Base-by-base conservation (phyloP, 139 green algal genomes). In the Asterochloris erici region DNA sequence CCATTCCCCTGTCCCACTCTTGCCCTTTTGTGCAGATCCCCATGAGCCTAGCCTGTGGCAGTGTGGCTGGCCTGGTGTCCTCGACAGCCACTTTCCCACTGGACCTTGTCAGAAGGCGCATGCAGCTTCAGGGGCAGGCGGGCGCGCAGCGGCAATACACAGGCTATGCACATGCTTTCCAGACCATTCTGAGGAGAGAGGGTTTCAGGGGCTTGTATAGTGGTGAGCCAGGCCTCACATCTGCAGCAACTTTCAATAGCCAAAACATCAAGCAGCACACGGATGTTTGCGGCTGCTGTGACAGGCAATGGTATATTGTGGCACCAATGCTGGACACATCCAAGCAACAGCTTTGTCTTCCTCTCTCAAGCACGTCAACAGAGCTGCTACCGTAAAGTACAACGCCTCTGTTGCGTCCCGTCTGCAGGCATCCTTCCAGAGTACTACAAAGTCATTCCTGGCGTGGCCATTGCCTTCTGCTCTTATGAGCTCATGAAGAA, bases 401-500 rank as follows among this genome's bases (percentile, higher is more conserved):
- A 6, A 54, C 38, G 6, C 38, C 38, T 10, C 38, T 54, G 38
- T 54, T 54, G 38, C 38, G 38, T 6, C 38, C 38, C 38, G 38
- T 54, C 38, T 79, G 64, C 86, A 0, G 95, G 95, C 79, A 96
- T 98, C 69, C 61, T 96, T 0, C 90, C 95, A 0, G 95, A 98
- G 84, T 98, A 98, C 82, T 91, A 86, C 85, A 98, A 98, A 85
- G 95, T 87, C 28, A 76, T 97, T 23, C 95, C 95, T 0, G 95
- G 95, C 1, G 95, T 98, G 61, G 93, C 93, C 29, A 96, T 98
- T 63, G 93, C 93, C 10, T 98, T 97, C 83, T 92, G 91, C 68
- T 92, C 88, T 0, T 98, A 98, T 71, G 95, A 98, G 64, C 19
- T 90, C 14, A 86, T 91, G 83, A 90, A 89, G 73, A 82, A 74